Percentiles rank a stretch among this genome's conserved stretches.
phyloP scores from a whole-genome alignment of 192 early-diverging fungal species.

The Linnemannia hyalina region DNA sequence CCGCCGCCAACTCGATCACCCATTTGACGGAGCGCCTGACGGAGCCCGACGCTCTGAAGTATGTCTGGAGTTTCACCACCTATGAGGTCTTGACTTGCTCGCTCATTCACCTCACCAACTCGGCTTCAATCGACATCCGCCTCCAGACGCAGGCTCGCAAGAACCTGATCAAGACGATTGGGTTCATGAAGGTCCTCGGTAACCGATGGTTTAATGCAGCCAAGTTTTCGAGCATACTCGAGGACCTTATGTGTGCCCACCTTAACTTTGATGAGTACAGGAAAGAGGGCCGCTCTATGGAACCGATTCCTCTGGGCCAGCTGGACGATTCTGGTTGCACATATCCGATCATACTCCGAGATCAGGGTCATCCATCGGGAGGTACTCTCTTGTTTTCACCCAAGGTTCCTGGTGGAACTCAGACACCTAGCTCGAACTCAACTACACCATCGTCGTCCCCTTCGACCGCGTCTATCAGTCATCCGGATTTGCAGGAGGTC shows the following conservation, averaged over 20 bases:
- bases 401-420: conserved; percentile 13
- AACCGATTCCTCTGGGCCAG: conserved; percentile 8
- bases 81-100: conserved; percentile 53
- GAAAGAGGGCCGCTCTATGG: conserved; percentile 3
- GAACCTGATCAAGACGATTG: conserved; percentile 42
- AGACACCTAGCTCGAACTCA: conserved; percentile 23
- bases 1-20: conserved; percentile 56
- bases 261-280: conserved; percentile 40
- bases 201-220: conserved; percentile 43
- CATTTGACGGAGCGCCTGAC: conserved; percentile 46
- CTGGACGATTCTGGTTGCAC: background rate
- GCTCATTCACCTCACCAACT: conserved; percentile 57
- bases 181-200: conserved; percentile 41
- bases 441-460: conserved; percentile 45
- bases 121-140: conserved; percentile 45
- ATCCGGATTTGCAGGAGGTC: conserved; percentile 37
- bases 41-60: conserved; percentile 24
- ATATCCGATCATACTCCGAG: conserved; percentile 48
- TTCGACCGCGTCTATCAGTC: conserved; percentile 22
- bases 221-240: conserved; percentile 35
- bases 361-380: conserved; percentile 46
- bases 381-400: conserved; percentile 50
- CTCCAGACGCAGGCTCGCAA: conserved; percentile 51
- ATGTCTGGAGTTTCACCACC: conserved; percentile 33
- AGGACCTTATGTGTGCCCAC: conserved; percentile 45